phyloP scores from a whole-genome alignment of 768 basidiomycete genomes.

The Suillus americanus region DNA sequence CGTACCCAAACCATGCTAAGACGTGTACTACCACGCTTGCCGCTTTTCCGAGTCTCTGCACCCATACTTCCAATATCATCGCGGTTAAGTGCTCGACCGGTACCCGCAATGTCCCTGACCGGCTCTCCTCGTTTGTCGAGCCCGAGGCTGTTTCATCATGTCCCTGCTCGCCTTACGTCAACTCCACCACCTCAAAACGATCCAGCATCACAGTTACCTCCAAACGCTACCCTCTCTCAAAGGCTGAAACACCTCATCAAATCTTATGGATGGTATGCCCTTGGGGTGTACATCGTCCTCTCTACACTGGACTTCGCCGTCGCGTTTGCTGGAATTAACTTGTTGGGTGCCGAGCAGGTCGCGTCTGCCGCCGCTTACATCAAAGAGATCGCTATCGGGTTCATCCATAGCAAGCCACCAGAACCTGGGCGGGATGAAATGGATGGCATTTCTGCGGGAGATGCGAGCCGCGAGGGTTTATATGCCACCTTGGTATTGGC shows the following conservation, averaged over 20 bases:
- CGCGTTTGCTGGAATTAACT: constrained; percentile 80
- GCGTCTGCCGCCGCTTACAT: constrained; percentile 59
- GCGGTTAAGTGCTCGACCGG: constrained; percentile 32
- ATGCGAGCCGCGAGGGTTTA: constrained; percentile 64
- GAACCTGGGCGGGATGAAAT: constrained; percentile 71
- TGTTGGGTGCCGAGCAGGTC: constrained; percentile 90
- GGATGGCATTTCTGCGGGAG: constrained; percentile 38
- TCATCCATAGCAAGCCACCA: constrained; percentile 52
- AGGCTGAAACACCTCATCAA: constrained; percentile 82
- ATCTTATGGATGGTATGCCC: constrained; percentile 93
- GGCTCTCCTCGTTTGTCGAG: constrained; percentile 28
- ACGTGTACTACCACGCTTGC: constrained; percentile 43
- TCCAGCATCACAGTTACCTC: constrained; percentile 34
- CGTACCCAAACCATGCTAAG: constrained; percentile 31
- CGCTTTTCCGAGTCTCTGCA: constrained; percentile 44
- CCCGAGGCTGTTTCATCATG: constrained; percentile 50
- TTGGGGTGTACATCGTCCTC: constrained; percentile 83
- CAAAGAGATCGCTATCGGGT: constrained; percentile 44
- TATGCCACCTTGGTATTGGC: constrained; percentile 93
- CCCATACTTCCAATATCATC: constrained; percentile 51
- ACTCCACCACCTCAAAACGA: constrained; percentile 19
- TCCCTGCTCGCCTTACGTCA: constrained; percentile 47
- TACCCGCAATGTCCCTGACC: constrained; percentile 30
- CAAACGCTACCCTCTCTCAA: constrained; percentile 60
- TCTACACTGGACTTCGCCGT: constrained; percentile 79